Base-by-base conservation (phyloP, 768 basidiomycete genomes). In the Galerina sulciceps region DNA sequence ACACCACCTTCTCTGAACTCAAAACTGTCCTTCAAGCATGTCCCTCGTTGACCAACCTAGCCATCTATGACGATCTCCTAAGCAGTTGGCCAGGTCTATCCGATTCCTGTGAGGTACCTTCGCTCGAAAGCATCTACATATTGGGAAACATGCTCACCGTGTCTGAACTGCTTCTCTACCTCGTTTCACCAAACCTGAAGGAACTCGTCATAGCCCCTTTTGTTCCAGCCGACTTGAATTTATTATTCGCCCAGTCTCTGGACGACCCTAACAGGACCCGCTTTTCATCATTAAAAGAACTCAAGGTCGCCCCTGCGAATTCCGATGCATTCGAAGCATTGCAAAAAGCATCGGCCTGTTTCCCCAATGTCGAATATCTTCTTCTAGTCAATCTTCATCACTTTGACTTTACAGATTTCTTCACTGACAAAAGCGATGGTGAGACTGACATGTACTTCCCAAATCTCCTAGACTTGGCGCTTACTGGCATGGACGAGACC, bases 61-160 rank as follows among this genome's bases (percentile, higher is more conserved):
- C 57, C 4, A 46, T 65, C 4, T 65, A 65, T 43, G 61, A 65
- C 45, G 62, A 63, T n/a, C 18, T 65, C 22, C 47, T 65, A 10
- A 36, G 43, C 18, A 14, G 17, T 3, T 63, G 54, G 53, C 34
- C 37, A 8, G 38, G 51, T 13, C 26, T 26, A 26, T 15, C 38
- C 14, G 13, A 37, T 6, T 48, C 47, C 20, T 54, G 41, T 38
- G 14, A 47, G 10, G 54, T 58, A 13, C 59, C 53, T 8, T 47
- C 49, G 2, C 46, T 65, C 6, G 44, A 59, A 46, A 44, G 45
- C 8, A 53, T 65, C 17, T 41, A 45, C 42, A 65, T 65, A 23
- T 53, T 60, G 10, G 65, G 61, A 6, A 63, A 65, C 50, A 63
- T 65, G 65, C 62, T 63, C 20, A 48, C 53, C 3, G 57, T 62